Evolutionary conservation across 495 filamentous ascomycete species (phyloP).

Genomic region (Pseudoneurospora amorphoporcata): DNA sequence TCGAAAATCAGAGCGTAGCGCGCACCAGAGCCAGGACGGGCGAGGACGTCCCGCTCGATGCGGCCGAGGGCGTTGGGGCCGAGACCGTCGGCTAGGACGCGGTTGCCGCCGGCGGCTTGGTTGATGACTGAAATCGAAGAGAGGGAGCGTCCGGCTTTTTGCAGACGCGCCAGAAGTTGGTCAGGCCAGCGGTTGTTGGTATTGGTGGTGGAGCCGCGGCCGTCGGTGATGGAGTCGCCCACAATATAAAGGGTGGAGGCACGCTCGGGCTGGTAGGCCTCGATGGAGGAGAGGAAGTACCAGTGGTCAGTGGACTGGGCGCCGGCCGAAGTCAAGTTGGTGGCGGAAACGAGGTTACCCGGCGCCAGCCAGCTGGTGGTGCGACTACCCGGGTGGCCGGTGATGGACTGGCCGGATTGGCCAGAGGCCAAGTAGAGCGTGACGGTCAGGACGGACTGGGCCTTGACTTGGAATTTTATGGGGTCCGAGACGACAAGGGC

Average conservation of each 20-base stretch:
- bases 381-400: slow-evolving; percentile 50
- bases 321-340: slow-evolving; percentile 25
- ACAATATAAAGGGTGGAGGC: slow-evolving; percentile 42
- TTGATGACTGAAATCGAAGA: slow-evolving; percentile 42
- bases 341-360: slow-evolving; percentile 37
- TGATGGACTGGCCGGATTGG: slow-evolving; percentile 42
- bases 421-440: slow-evolving; percentile 45
- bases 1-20: slow-evolving; percentile 50
- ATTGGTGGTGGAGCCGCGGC: slow-evolving; percentile 47
- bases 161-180: slow-evolving; percentile 41
- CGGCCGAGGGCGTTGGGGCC: slow-evolving; percentile 50
- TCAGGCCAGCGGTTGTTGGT: slow-evolving; percentile 58
- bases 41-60: slow-evolving; percentile 49
- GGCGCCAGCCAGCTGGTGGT: slow-evolving; percentile 40
- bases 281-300: slow-evolving; percentile 46
- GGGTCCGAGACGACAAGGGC: slow-evolving; percentile 50
- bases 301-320: slow-evolving; percentile 25
- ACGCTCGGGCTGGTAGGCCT: slow-evolving; percentile 28
- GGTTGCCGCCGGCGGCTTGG: slow-evolving; percentile 60
- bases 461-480: slow-evolving; percentile 35
- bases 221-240: slow-evolving; percentile 62
- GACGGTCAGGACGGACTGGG: slow-evolving; percentile 37
- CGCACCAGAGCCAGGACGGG: slow-evolving; percentile 33
- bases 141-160: slow-evolving; percentile 15
- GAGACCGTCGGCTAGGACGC: slow-evolving; percentile 46